Percentiles rank a stretch among this genome's conserved stretches.
These are phyloP conservation scores for Dipteronia sinensis DNA, from an alignment of 345 rosid genomes.

Conservation along the genomic window DNA sequence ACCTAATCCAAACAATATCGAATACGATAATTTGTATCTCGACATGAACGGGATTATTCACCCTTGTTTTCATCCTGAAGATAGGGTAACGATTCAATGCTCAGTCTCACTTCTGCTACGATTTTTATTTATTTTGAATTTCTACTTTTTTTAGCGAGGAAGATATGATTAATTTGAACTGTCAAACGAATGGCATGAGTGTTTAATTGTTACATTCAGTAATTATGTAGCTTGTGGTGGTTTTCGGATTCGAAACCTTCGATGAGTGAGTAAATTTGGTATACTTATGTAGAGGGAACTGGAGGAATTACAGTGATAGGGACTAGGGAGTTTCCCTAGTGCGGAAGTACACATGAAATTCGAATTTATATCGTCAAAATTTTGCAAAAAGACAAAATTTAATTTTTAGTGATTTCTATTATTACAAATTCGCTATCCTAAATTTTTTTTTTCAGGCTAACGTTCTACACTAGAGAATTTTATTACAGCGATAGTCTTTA, in stretches of 20 bases:
- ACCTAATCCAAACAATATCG: constrained; percentile 78
- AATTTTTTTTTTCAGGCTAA: too few relatives aligned
- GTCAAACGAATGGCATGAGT: not conserved
- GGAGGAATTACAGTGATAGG: not conserved
- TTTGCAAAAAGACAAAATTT: too few relatives aligned
- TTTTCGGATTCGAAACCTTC: not conserved
- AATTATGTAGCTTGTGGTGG: not conserved
- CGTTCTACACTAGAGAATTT: too few relatives aligned
- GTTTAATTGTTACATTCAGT: not conserved
- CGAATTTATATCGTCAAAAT: not conserved
- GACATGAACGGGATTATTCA: constrained; percentile 99
- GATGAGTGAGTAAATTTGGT: too few relatives aligned
- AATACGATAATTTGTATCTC: constrained; percentile 91
- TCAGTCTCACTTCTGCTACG: not conserved
- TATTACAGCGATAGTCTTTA: too few relatives aligned
- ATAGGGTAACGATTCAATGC: constrained; percentile 47
- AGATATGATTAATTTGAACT: not conserved
- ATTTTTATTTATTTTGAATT: not conserved
- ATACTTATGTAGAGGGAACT: too few relatives aligned
- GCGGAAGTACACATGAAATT: too few relatives aligned
- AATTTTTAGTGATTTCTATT: too few relatives aligned
- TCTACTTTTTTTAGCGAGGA: not conserved
- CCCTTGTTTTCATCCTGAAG: constrained; percentile 98
- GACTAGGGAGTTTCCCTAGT: not conserved
- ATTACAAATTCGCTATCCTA: too few relatives aligned